Evolutionary conservation across 495 filamentous ascomycete genomes (phyloP).

Genomic region (Aspergillus taichungensis): DNA sequence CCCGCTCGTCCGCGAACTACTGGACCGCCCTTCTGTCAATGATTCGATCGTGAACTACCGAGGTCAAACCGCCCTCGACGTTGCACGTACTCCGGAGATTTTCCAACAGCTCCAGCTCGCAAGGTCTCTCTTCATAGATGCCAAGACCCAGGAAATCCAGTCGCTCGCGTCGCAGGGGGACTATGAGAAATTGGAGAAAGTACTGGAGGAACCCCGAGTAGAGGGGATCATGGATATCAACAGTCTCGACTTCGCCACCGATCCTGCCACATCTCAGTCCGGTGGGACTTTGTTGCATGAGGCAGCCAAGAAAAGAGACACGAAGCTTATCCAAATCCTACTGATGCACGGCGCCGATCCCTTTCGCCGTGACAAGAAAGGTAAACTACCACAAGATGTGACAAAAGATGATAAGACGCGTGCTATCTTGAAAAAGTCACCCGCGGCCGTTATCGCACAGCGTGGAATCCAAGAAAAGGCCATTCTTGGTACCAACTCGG

Average conservation of each 20-base stretch:
- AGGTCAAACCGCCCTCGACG: conserved; percentile 77
- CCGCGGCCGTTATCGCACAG: conserved; percentile 88
- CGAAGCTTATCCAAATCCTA: conserved; percentile 75
- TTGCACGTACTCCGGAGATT: conserved; percentile 84
- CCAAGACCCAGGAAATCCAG: conserved; percentile 74
- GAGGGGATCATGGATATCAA: conserved; percentile 85
- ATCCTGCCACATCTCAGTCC: conserved; percentile 60
- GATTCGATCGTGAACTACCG: conserved; percentile 86
- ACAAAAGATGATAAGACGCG: conserved; percentile 90
- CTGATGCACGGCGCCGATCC: conserved; percentile 96
- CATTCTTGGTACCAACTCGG: conserved; percentile 68
- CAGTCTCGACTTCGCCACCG: conserved; percentile 75
- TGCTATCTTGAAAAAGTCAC: conserved; percentile 84
- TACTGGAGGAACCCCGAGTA: conserved; percentile 76
- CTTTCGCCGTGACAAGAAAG: conserved; percentile 87
- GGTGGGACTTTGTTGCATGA: conserved; percentile 91
- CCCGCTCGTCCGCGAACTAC: conserved; percentile 67
- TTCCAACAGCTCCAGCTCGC: conserved; percentile 92
- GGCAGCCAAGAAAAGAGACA: conserved; percentile 79
- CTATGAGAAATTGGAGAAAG: conserved; percentile 66
- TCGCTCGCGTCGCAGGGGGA: conserved; percentile 59
- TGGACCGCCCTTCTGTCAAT: conserved; percentile 74
- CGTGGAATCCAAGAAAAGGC: conserved; percentile 94
- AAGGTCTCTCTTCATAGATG: conserved; percentile 81
- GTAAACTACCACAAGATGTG: conserved; percentile 91